Evolutionary conservation across 176 grass and related monocot genomes (phyloP), one percentile per base, ranked within the genome.

Genomic region (Cenchrus purpureus): DNA sequence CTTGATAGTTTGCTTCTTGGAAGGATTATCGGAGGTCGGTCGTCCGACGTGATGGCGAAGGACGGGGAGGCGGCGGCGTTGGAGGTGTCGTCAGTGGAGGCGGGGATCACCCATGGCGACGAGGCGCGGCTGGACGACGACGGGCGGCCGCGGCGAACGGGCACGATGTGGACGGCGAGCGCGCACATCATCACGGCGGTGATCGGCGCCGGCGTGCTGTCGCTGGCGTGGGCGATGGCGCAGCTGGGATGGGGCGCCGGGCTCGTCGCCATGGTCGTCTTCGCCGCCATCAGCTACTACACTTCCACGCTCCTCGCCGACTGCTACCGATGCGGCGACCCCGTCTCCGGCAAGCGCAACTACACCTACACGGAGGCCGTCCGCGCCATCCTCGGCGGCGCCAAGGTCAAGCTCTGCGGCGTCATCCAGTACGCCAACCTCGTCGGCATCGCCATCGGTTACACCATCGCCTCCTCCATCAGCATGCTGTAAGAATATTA

Each of bases 351-450:
- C 4, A 98, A 98, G 74, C 96, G 96, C 78, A 92, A 92, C 87
- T 98, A 98, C 90, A 95, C 91, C 49, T 98, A 98, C 91, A 98
- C 93, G 86, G 93, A 92, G 52, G 91, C 91, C 77, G 95, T 98
- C 31, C 92, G 89, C 45, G 43, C 73, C 51, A 78, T 87, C 85
- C 95, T 98, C 17, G 93, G 93, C 15, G 92, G 89, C 46, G 51
- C 69, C 40, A 89, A 94, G 84, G 89, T 94, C 20, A n/a, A 8
- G 57, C 44, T 94, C 25, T 94, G 92, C 63, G 89, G 87, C 56
- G 7, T 48, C 72, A 89, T 94, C 71, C 92, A 94, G 80, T 94
- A 94, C 61, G 77, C 89, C 17, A 94, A 91, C 76, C 92, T 94
- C 84, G 77, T 94, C 77, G 92, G 92, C 52, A 87, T 91, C 37